Base-by-base conservation (phyloP, 352 stramenopile species). In the Pythium vanterpoolii region DNA sequence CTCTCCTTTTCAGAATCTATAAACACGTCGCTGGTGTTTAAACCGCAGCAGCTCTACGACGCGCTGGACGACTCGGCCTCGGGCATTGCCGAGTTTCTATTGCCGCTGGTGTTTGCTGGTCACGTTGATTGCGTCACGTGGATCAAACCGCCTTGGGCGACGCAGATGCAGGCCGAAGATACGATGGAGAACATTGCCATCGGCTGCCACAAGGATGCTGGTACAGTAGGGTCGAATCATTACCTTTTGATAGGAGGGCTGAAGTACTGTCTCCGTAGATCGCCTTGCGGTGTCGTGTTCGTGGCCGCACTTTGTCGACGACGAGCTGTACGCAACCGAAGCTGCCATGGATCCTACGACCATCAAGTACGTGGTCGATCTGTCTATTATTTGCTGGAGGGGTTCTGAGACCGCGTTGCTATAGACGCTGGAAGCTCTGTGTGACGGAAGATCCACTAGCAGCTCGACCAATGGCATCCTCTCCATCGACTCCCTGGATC, bases 51-150 rank as follows among this genome's bases (percentile, higher is more conserved):
- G 28, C 73, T 96, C 4, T 96, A 96, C 53, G 72, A 95, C 14
- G 28, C 55, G 5, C 60, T 96, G 42, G 83, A 94, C 54, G 66
- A 73, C 2, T 92, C 85, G 0, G 27, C 31, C 2, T 64, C 62
- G 69, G 87, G 86, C 16, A 96, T 96, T 60, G 86, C 87, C 9
- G 87, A 95, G 57, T 96, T 96, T 49, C 68, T 93, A 31, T 56
- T 95, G 33, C 87, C 87, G 11, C 51, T 93, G 14, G 76, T 91
- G 16, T 91, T 83, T 49, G 83, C 81, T 30, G 86, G 86, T 2
- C 87, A 96, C 50, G 80, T 94, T 34, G 74, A 66, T 30, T 70
- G 77, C 33, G 65, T 96, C 61, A 76, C 76, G 42, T 96, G 87
- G 87, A 66, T 96, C 48, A 91, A 93, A 53, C 74, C 86, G n/a